A percentile compares a stretch with the other conserved stretches of the same genome.
Conservation (phyloP, 2,329 filamentous ascomycete species). For the Colletotrichum sp. region DNA sequence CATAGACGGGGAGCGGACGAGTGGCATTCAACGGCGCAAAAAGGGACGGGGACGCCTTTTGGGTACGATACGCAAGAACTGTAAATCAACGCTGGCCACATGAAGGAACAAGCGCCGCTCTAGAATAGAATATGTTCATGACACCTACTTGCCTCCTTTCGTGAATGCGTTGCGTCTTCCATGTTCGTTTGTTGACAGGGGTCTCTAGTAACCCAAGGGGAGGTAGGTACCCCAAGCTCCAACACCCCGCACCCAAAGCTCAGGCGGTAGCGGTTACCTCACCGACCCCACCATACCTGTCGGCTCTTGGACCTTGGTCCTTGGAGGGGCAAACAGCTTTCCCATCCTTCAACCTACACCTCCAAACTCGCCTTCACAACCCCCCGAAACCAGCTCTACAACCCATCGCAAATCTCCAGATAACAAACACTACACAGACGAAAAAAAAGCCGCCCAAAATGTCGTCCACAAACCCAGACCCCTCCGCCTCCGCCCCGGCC, state of each 20-base stretch:
- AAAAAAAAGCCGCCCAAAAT: background rate
- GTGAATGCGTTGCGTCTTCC: background rate
- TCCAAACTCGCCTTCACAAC: background rate
- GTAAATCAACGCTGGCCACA: background rate
- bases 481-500: slow-evolving; percentile 41
- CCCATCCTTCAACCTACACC: background rate
- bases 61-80: background rate
- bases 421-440: background rate
- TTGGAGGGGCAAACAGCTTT: slow-evolving; percentile 14
- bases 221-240: slow-evolving; percentile 13
- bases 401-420: background rate
- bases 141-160: background rate
- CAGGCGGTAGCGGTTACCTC: slow-evolving; percentile 4
- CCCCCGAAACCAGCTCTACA: background rate
- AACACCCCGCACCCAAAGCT: slow-evolving; percentile 13
- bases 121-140: background rate
- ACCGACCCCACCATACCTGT: slow-evolving; percentile 1
- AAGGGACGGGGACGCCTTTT: background rate
- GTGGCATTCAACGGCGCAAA: background rate
- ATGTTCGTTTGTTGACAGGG: background rate
- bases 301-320: background rate
- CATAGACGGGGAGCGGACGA: background rate
- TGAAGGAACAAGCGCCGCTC: background rate
- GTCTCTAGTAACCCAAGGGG: background rate
- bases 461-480: slow-evolving; percentile 43